These are phyloP conservation scores for Pythium periplocum DNA, from an alignment of 352 stramenopile species.

Conservation along the genomic window DNA sequence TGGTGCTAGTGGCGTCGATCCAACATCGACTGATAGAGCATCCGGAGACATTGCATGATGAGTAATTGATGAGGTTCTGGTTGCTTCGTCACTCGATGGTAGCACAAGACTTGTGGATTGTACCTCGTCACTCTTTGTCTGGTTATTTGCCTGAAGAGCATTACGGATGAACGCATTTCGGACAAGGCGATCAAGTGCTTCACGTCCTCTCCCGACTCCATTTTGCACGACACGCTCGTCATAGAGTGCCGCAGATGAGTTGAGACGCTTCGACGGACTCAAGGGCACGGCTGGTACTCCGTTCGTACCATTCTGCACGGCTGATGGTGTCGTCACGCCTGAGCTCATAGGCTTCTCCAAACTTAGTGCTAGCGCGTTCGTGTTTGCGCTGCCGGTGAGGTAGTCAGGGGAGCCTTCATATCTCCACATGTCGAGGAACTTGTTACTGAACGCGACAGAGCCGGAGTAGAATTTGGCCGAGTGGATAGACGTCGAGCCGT, in stretches of 20 bases:
- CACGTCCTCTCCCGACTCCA: constrained; percentile 39
- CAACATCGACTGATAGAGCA: too few relatives aligned
- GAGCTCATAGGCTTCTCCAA: too few relatives aligned
- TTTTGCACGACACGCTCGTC: constrained; percentile 36
- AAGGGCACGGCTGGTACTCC: neutral
- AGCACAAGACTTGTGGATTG: too few relatives aligned
- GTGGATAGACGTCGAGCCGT: constrained; percentile 59
- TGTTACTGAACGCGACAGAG: constrained; percentile 72
- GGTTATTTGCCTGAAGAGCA: constrained; percentile 4
- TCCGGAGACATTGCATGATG: too few relatives aligned
- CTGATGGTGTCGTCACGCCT: too few relatives aligned
- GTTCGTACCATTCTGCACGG: too few relatives aligned
- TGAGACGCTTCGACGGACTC: constrained; percentile 14
- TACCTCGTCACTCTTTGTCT: neutral
- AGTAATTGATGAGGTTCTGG: too few relatives aligned
- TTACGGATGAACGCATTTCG: constrained; percentile 38
- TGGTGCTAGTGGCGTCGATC: too few relatives aligned
- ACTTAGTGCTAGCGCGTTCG: too few relatives aligned
- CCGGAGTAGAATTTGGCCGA: constrained; percentile 67
- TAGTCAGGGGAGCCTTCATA: constrained; percentile 78
- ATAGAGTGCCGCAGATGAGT: constrained; percentile 32
- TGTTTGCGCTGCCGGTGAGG: constrained; percentile 29
- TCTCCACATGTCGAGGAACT: constrained; percentile 78
- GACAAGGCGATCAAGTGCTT: constrained; percentile 51
- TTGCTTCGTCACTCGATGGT: neutral